These are phyloP conservation scores for Wickerhamomyces sydowiorum DNA, from an alignment of 805 yeast species.

Conservation along the genomic window DNA sequence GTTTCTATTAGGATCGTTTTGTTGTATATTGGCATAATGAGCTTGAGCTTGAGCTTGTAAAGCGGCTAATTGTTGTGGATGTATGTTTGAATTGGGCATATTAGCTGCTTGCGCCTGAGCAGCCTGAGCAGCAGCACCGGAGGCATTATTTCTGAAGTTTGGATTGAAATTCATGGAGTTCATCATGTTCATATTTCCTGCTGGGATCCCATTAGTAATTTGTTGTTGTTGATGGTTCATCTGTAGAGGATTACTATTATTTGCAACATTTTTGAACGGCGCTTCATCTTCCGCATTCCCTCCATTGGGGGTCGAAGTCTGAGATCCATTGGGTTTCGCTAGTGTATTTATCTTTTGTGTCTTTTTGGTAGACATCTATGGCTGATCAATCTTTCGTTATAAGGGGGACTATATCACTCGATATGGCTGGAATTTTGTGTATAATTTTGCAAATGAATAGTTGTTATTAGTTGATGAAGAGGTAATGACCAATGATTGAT, in stretches of 20 bases:
- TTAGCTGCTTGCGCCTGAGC: too few relatives aligned
- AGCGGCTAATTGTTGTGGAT: conserved; percentile 13
- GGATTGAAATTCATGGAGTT: background rate
- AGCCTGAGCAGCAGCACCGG: background rate
- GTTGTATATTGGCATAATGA: conserved; percentile 12
- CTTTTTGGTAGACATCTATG: background rate
- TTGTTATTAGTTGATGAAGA: too few relatives aligned
- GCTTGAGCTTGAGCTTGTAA: conserved; percentile 9
- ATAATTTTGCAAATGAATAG: too few relatives aligned
- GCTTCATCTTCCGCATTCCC: background rate
- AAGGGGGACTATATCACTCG: too few relatives aligned
- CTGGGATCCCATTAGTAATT: background rate
- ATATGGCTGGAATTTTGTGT: too few relatives aligned
- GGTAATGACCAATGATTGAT: too few relatives aligned
- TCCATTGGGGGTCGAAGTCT: background rate
- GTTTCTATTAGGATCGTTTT: conserved; percentile 3
- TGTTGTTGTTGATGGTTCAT: background rate
- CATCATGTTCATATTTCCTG: background rate
- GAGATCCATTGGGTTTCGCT: background rate
- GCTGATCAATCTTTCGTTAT: background rate
- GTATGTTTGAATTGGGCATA: conserved; percentile 4
- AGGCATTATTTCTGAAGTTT: background rate
- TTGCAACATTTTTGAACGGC: background rate
- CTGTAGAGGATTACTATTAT: background rate
- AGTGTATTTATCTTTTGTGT: background rate